Evolutionary conservation across 805 yeast genomes (phyloP).

Genomic region (Cyberlindnera euphorbiiphila): DNA sequence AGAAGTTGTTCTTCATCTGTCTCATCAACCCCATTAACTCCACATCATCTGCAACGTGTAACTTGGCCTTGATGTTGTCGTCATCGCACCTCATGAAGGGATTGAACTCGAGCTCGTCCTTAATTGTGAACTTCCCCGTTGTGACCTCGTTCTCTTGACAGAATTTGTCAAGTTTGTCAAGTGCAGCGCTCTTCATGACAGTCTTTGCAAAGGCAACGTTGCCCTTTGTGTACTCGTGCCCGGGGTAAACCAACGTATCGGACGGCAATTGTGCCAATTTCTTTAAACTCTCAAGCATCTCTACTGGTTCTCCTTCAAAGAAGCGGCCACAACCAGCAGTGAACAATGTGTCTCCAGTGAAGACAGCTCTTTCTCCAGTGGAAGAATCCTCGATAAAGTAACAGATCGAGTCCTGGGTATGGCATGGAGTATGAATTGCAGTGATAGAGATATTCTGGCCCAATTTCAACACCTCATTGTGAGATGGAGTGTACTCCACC

Average conservation of each 20-base stretch:
- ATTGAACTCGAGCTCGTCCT: conserved; percentile 76
- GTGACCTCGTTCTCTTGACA: conserved; percentile 58
- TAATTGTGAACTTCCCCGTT: conserved; percentile 83
- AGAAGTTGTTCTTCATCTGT: conserved; percentile 60
- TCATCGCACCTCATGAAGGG: conserved; percentile 86
- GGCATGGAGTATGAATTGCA: conserved; percentile 95
- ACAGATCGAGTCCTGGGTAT: conserved; percentile 94
- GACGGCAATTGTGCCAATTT: conserved; percentile 58
- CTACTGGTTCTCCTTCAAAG: conserved; percentile 82
- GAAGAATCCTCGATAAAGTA: conserved; percentile 63
- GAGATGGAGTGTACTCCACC: conserved; percentile 67
- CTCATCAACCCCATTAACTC: conserved; percentile 73
- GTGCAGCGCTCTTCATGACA: conserved; percentile 41
- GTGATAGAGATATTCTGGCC: conserved; percentile 64
- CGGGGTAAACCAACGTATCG: conserved; percentile 79
- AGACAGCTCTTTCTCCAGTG: conserved; percentile 67
- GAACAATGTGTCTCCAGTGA: conserved; percentile 95
- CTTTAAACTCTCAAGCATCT: conserved; percentile 73
- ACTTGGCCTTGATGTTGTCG: conserved; percentile 52
- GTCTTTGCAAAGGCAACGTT: conserved; percentile 76
- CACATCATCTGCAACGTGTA: conserved; percentile 47
- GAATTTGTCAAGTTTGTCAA: conserved; percentile 50
- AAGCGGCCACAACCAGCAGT: conserved; percentile 95
- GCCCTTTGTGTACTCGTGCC: conserved; percentile 90
- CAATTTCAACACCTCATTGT: conserved; percentile 55